Base-by-base conservation (phyloP, 371 early-diverging fungal genomes). In the Rhizopus sp. region DNA sequence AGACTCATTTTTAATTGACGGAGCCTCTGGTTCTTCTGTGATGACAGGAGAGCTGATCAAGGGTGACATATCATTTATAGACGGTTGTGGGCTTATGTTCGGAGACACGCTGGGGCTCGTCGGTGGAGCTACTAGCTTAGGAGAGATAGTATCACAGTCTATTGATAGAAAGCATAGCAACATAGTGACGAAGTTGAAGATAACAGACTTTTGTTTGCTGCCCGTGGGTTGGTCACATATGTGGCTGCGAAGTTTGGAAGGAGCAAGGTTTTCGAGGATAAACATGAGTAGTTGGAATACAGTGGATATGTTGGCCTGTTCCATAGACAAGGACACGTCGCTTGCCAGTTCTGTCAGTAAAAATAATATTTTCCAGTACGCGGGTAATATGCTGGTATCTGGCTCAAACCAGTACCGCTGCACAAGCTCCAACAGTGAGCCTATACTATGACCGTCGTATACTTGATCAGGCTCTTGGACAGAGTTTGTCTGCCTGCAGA, bases 371-470 rank as follows among this genome's bases (percentile, higher is more conserved):
- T 55, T 58, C 7, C 51, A 47, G 53, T 64, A 77, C 2, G 66
- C 67, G 9, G 68, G 68, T n/a, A 39, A 44, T 6, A 45, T 46
- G 7, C 45, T 48, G 0, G 31, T 4, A 5, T 55, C 61, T 12
- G 72, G 70, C 7, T 72, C 68, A 16, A 55, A 45, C 78, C 78
- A 77, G 33, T 70, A 77, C 3, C 74, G 65, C 49, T 51, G 64
- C 10, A 77, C 37, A 6, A 77, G 50, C 4, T 68, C 64, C 44
- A 69, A 54, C 9, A 73, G 13, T 10, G 74, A 56, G 5, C 69
- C n/a, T 12, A 42, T 55, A 37, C 69, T 64, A 17, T 59, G 55
- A 1, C 17, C n/a, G 13, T 54, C n/a, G 38, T 66, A 54, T 32
- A 46, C 16, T 12, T 35, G 23, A 38, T 40, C 42, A 1, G 45